Evolutionary conservation across 805 yeast species (phyloP).

Genomic region (Candida patagonica): DNA sequence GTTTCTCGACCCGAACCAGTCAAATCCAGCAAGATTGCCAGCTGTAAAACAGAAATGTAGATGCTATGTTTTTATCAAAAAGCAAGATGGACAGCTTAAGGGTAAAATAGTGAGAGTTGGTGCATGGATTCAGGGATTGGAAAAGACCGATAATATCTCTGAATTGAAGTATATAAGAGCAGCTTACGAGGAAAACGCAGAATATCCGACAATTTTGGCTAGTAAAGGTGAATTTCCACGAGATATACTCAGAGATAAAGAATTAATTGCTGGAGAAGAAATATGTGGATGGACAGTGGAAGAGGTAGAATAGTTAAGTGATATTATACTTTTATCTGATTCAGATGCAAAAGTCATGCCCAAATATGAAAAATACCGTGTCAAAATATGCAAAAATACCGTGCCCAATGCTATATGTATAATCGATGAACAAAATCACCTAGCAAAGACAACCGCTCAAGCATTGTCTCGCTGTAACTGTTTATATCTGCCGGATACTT

Average conservation of each 20-base stretch:
- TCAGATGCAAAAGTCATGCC: too few species aligned
- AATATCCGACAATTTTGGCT: background rate
- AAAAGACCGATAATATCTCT: slow-evolving; percentile 17
- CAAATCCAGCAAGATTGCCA: too few species aligned
- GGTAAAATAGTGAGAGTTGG: slow-evolving; percentile 44
- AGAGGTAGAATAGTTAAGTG: too few species aligned
- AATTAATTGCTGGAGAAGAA: background rate
- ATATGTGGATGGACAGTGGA: background rate
- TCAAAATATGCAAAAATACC: too few species aligned
- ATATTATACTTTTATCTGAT: too few species aligned
- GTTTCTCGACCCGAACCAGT: slow-evolving; percentile 32
- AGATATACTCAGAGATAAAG: background rate
- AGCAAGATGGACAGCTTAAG: slow-evolving; percentile 13
- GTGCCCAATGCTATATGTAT: too few species aligned
- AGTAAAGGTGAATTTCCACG: background rate
- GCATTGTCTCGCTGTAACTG: too few species aligned
- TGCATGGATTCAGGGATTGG: slow-evolving; percentile 43
- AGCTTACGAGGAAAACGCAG: background rate
- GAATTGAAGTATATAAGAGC: background rate
- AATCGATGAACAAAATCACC: too few species aligned
- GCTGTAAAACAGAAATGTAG: too few species aligned
- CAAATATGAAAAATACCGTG: too few species aligned
- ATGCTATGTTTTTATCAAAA: background rate
- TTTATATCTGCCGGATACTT: too few species aligned
- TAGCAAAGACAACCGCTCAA: too few species aligned